Base-by-base conservation (phyloP, 2,329 filamentous ascomycete genomes). In the Chrysosporium queenslandicum region DNA sequence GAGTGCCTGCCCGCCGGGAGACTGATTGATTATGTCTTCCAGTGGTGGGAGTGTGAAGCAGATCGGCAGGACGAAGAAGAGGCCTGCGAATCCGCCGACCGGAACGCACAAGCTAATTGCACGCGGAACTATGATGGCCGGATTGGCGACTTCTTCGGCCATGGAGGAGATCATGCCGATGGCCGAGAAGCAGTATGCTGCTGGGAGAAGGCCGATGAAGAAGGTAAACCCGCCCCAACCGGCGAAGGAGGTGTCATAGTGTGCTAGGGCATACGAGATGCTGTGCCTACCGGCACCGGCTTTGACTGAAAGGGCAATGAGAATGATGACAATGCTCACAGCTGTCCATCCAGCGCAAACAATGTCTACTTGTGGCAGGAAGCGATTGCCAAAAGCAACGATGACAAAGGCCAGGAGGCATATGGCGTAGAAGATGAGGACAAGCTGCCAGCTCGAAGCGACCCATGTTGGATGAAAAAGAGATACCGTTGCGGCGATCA, bases 381-480 rank as follows among this genome's bases (percentile, higher is more conserved):
- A 84, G 27, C 72, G 75, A 66, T 88, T 87, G 41, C 79, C 80
- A 34, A 86, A 75, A 1, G 79, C 73, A 56, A 83, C 87, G 50
- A 87, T 78, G 42, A 78, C 61, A 57, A 87, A 80, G 55, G 79
- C 82, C 18, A 81, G 58, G 1, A 87, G 60, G 18, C 82, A 86
- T 57, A 87, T 74, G 46, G 71, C 83, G 59, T 86, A 77, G 69
- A 88, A 87, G 57, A 87, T 80, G 20, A 88, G 71, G 53, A 85
- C 80, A 16, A 85, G 72, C 65, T 88, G 83, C 74, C 83, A 88
- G 25, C 41, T 43, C 3, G 39, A 20, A 8, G 42, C 30, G 1
- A 14, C 18, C 47, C 47, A 54, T 40, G 34, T 30, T 25, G 53
- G 53, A 21, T 54, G 53, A 39, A 34, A 54, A 8, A 54, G n/a